Conservation (phyloP, 331 rosid species). For the Malus hybrid region DNA sequence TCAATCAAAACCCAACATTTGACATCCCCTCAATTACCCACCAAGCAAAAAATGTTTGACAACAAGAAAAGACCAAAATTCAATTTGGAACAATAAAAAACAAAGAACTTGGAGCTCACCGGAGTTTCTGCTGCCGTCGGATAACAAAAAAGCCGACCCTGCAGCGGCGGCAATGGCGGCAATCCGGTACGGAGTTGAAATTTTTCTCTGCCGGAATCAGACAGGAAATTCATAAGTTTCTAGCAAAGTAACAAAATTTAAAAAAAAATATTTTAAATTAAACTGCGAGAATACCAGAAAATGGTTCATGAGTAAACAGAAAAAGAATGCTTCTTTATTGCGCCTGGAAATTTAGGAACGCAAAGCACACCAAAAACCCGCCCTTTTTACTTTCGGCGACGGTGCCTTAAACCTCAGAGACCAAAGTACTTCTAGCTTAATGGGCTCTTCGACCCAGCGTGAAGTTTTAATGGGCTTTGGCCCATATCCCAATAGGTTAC, state of each 20-base stretch:
- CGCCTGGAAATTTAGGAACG: not conserved
- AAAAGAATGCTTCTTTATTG: not conserved
- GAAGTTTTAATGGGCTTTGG: not conserved
- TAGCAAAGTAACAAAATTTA: not conserved
- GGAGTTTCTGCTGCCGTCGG: not conserved
- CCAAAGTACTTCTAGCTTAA: not conserved
- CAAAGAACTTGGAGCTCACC: slow-evolving; percentile 23
- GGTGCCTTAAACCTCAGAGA: not conserved
- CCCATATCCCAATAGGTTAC: not conserved
- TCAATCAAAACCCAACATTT: not conserved
- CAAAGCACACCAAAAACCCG: not conserved
- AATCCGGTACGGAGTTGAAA: slow-evolving; percentile 12
- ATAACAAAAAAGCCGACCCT: slow-evolving; percentile 27
- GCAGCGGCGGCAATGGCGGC: slow-evolving; percentile 37
- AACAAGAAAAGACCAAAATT: not conserved
- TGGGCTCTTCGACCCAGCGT: not conserved
- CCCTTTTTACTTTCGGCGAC: too few relatives aligned
- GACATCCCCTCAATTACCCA: not conserved
- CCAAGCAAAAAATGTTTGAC: not conserved
- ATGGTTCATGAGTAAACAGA: not conserved
- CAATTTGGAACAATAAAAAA: not conserved
- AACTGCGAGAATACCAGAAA: slow-evolving; percentile 2
- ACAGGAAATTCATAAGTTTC: not conserved
- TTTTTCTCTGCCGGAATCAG: slow-evolving; percentile 29
- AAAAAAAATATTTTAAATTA: not conserved